Percentiles rank a stretch among this genome's conserved stretches.
Evolutionary conservation across 1,284 basidiomycete genomes (phyloP).

Genomic region (Agroathelia rolfsii): DNA sequence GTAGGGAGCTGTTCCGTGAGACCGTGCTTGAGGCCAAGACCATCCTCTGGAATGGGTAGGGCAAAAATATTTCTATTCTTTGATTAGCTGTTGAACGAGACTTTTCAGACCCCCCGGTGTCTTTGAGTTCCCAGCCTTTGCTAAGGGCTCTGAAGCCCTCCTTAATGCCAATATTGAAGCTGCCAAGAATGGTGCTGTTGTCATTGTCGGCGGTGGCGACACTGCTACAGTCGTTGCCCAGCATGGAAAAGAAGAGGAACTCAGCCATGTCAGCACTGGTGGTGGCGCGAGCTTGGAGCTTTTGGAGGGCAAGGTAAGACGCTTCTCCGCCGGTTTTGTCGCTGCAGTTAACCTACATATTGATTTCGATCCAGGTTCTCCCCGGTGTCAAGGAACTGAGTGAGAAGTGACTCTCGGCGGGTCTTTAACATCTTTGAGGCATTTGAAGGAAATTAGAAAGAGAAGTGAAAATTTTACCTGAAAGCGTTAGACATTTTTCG

Average conservation of each 20-base stretch:
- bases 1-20: slow-evolving; percentile 68
- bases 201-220: slow-evolving; percentile 93
- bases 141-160: slow-evolving; percentile 76
- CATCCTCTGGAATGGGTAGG: slow-evolving; percentile 94
- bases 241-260: slow-evolving; percentile 73
- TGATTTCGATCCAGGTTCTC: slow-evolving; percentile 39
- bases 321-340: neutral
- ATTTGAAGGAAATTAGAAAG: no score
- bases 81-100: slow-evolving; percentile 5
- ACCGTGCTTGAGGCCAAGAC: slow-evolving; percentile 89
- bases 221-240: slow-evolving; percentile 88
- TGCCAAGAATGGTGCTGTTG: slow-evolving; percentile 77
- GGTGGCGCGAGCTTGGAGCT: slow-evolving; percentile 95
- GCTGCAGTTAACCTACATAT: slow-evolving; percentile 10
- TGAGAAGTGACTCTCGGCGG: slow-evolving; percentile 48
- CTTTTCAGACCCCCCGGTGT: slow-evolving; percentile 79
- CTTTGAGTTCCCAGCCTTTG: slow-evolving; percentile 93
- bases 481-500: no score
- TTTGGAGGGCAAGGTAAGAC: slow-evolving; percentile 85
- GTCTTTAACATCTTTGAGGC: slow-evolving; percentile 2
- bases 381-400: slow-evolving; percentile 82
- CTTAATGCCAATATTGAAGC: slow-evolving; percentile 87
- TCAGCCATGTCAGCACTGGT: slow-evolving; percentile 95
- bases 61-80: slow-evolving; percentile 3
- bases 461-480: no score